Evolutionary conservation across 2,329 filamentous ascomycete genomes (phyloP).

Genomic region (Botryotinia convoluta): DNA sequence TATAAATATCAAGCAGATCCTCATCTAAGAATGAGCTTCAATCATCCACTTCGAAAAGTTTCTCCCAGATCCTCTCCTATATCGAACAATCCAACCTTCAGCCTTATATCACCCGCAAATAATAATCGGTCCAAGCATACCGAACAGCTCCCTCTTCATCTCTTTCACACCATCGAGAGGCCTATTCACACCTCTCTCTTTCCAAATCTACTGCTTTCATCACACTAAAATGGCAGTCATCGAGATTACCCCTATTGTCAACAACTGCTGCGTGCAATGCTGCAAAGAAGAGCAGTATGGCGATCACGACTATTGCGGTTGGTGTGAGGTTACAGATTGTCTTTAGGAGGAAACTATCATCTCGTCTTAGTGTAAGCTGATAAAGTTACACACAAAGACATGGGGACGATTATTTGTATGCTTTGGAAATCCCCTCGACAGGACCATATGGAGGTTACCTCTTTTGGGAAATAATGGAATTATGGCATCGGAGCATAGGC

Average conservation of each 20-base stretch:
- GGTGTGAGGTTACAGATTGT: slow-evolving; percentile 43
- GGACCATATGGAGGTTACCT: background rate
- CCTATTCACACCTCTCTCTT: background rate
- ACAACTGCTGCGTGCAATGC: slow-evolving; percentile 52
- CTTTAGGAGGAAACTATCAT: slow-evolving; percentile 22
- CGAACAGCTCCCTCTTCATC: background rate
- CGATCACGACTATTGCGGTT: slow-evolving; percentile 50
- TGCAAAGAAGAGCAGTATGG: slow-evolving; percentile 50
- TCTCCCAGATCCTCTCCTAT: background rate
- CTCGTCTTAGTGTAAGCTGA: background rate
- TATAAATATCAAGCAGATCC: slow-evolving; percentile 9
- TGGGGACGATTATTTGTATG: background rate
- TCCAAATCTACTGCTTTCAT: background rate
- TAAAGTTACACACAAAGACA: background rate
- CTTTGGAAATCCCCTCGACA: background rate
- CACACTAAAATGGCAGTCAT: slow-evolving; percentile 42
- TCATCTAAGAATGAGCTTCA: background rate
- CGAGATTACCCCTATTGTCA: slow-evolving; percentile 46
- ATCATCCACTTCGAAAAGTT: background rate
- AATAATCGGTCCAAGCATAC: background rate
- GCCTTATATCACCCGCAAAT: background rate
- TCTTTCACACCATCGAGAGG: background rate
- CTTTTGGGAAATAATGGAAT: slow-evolving; percentile 6
- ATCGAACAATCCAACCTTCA: background rate
- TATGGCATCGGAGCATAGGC: slow-evolving; percentile 1